These are phyloP conservation scores for Echinochloa phyllopogon DNA, from an alignment of 176 grass and related monocot genomes.

Conservation along the genomic window DNA sequence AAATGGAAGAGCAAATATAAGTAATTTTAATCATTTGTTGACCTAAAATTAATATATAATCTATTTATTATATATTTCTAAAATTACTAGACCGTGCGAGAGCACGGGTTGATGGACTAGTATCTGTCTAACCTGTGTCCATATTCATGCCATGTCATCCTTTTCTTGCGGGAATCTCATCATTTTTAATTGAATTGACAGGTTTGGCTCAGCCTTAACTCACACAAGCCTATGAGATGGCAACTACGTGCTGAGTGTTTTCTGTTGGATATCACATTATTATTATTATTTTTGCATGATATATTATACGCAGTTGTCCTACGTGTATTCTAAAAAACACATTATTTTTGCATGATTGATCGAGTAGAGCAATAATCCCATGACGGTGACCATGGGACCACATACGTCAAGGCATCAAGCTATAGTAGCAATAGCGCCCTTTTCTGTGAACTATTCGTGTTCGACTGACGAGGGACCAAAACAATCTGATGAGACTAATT, in stretches of 20 bases:
- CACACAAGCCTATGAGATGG: background rate
- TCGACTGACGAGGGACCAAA: background rate
- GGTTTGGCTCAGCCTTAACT: background rate
- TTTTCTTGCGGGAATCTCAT: background rate
- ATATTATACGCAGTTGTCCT: too few relatives aligned
- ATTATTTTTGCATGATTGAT: background rate
- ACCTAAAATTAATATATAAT: too few relatives aligned
- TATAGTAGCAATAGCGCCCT: background rate
- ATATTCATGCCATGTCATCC: constrained; percentile 14
- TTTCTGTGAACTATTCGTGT: background rate
- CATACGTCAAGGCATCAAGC: too few relatives aligned
- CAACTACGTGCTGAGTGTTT: background rate
- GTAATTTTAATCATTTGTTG: too few relatives aligned
- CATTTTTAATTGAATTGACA: constrained; percentile 6
- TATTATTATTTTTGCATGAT: constrained; percentile 13
- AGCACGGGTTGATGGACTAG: too few relatives aligned
- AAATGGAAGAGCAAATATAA: too few relatives aligned
- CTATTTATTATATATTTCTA: too few relatives aligned
- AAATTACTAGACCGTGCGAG: too few relatives aligned
- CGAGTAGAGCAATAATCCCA: background rate
- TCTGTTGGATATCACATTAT: background rate
- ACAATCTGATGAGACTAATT: background rate
- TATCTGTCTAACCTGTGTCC: background rate
- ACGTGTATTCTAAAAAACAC: too few relatives aligned
- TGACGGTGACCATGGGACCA: background rate